Evolutionary conservation across 2,329 filamentous ascomycete species (phyloP).

Genomic region (Colletotrichum sp.): DNA sequence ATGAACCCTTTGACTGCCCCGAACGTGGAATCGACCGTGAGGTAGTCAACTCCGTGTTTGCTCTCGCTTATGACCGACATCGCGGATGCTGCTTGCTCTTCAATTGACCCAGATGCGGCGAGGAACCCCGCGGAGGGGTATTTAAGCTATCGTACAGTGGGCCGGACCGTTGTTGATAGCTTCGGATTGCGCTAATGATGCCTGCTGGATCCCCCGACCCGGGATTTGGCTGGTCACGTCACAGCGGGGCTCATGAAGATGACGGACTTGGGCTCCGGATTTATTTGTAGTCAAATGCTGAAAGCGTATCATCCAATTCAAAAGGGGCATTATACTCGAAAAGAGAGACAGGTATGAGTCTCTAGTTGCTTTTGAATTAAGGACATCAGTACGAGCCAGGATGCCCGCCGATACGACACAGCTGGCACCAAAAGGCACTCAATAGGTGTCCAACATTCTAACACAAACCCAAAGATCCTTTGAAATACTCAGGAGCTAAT

Average conservation of each 20-base stretch:
- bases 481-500: not conserved
- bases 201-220: not conserved
- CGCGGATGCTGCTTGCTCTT: not conserved
- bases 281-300: not conserved
- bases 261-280: not conserved
- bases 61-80: not conserved
- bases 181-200: not conserved
- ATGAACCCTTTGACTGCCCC: not conserved
- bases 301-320: not conserved
- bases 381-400: not conserved
- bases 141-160: not conserved
- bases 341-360: not conserved
- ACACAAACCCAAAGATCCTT: rapidly evolving
- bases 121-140: not conserved
- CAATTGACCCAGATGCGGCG: not conserved
- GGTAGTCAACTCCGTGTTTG: not conserved
- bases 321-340: rapidly evolving
- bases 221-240: not conserved
- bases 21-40: not conserved
- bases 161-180: not conserved
- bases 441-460: too few relatives aligned
- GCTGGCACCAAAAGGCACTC: too few relatives aligned
- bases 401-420: not conserved
- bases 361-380: not conserved
- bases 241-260: not conserved